Evolutionary conservation across 1,139 yeast species (phyloP).

Genomic region (Suhomyces chickasaworum): DNA sequence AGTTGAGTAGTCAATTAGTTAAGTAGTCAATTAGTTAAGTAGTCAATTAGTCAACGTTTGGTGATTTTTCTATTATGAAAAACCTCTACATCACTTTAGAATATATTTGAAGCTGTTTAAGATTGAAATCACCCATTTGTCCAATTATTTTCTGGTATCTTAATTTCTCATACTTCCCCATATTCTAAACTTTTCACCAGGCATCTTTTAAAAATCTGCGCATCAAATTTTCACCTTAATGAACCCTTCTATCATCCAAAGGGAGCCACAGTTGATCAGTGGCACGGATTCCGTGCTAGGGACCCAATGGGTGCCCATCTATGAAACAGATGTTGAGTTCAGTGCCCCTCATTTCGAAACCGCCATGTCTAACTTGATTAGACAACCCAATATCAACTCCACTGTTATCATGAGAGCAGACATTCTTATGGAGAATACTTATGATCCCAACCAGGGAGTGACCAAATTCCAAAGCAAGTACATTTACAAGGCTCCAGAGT

Average conservation of each 20-base stretch:
- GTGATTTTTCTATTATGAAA: too few species aligned
- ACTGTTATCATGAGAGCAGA: constrained; percentile 91
- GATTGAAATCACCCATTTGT: too few species aligned
- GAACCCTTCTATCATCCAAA: not conserved
- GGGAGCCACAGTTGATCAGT: constrained; percentile 5
- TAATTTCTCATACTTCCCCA: too few species aligned
- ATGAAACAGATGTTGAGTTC: constrained; percentile 47
- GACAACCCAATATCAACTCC: constrained; percentile 89
- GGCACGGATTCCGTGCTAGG: constrained; percentile 53
- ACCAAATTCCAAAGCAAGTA: constrained; percentile 36
- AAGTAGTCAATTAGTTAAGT: too few species aligned
- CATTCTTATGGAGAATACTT: constrained; percentile 59
- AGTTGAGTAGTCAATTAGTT: too few species aligned
- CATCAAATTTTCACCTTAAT: constrained; percentile 3
- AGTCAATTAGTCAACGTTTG: too few species aligned
- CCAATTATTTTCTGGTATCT: too few species aligned
- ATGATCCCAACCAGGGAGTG: constrained; percentile 40
- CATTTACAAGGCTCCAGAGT: constrained; percentile 36
- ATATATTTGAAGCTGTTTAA: too few species aligned
- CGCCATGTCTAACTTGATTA: constrained; percentile 80
- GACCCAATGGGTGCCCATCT: constrained; percentile 64
- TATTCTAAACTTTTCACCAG: not conserved
- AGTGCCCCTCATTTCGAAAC: constrained; percentile 58
- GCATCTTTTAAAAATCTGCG: not conserved
- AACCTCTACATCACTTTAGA: too few species aligned